Conservation (phyloP, 441 rosid genomes). For the Kokia cookei region DNA sequence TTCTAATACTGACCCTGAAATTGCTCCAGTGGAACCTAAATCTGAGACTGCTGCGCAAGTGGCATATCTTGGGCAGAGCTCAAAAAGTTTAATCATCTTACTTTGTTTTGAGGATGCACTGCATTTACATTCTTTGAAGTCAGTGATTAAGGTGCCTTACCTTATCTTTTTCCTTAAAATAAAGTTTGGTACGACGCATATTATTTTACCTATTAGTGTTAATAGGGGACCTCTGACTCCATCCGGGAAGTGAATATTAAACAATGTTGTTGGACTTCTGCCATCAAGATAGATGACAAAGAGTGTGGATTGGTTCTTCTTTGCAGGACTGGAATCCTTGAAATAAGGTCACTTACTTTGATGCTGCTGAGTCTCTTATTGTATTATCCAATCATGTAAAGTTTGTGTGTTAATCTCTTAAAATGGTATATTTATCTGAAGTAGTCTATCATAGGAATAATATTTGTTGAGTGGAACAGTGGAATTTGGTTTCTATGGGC, state of each 20-base stretch:
- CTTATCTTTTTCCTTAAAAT: conserved; percentile 11
- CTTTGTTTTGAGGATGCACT: conserved; percentile 63
- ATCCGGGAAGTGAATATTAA: conserved; percentile 43
- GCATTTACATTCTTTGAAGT: conserved; percentile 45
- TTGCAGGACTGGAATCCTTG: conserved; percentile 69
- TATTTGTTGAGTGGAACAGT: conserved; percentile 3
- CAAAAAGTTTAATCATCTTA: conserved; percentile 31
- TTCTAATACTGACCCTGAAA: conserved; percentile 24
- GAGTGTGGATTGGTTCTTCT: conserved; percentile 58
- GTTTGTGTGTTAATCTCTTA: neutral
- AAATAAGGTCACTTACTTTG: conserved; percentile 51
- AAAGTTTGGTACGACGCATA: conserved; percentile 10
- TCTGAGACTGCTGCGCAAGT: conserved; percentile 29
- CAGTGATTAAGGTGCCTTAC: conserved; percentile 52
- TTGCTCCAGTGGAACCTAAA: conserved; percentile 30
- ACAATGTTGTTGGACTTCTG: conserved; percentile 73
- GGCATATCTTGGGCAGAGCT: conserved; percentile 25
- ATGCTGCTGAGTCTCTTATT: neutral
- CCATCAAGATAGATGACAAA: conserved; percentile 44
- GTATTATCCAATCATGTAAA: neutral
- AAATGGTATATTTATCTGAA: neutral
- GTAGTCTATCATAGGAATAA: neutral
- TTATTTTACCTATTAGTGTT: conserved; percentile 19
- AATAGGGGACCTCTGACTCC: conserved; percentile 52
- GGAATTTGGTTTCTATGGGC: conserved; percentile 18